Evolutionary conservation across 192 early-diverging fungal species (phyloP).

Genomic region (Coemansia sp.): DNA sequence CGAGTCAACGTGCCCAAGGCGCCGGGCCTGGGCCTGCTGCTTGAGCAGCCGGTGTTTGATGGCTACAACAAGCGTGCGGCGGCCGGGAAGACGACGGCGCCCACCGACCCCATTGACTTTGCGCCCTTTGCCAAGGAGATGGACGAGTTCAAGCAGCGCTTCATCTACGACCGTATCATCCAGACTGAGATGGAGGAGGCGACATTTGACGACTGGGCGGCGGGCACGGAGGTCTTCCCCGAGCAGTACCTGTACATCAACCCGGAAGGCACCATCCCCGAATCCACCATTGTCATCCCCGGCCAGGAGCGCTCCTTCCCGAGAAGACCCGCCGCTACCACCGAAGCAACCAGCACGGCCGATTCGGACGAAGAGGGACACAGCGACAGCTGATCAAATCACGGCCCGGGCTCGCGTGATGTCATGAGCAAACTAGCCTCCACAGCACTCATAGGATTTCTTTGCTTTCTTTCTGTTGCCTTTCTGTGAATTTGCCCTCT

Average conservation of each 20-base stretch:
- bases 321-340: too few relatives aligned
- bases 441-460: too few relatives aligned
- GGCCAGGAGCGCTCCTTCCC: too few relatives aligned
- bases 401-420: too few relatives aligned
- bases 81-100: constrained; percentile 11
- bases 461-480: too few relatives aligned
- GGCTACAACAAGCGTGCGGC: constrained; percentile 54
- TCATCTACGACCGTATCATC: constrained; percentile 77
- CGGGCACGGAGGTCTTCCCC: constrained; percentile 38
- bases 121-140: constrained; percentile 63
- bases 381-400: too few relatives aligned
- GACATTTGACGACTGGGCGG: constrained; percentile 52
- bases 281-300: constrained; percentile 36
- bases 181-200: constrained; percentile 64
- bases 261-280: constrained; percentile 40
- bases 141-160: constrained; percentile 79
- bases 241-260: constrained; percentile 46
- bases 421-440: too few relatives aligned
- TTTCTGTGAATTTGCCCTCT: too few relatives aligned
- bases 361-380: constrained; percentile 29
- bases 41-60: constrained; percentile 73
- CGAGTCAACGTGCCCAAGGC: constrained; percentile 97
- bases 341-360: too few relatives aligned
- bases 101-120: constrained; percentile 51
- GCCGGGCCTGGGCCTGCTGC: constrained; percentile 79